Evolutionary conservation across 2,329 filamentous ascomycete species (phyloP).

Genomic region (Aspergillus eucalypticola): DNA sequence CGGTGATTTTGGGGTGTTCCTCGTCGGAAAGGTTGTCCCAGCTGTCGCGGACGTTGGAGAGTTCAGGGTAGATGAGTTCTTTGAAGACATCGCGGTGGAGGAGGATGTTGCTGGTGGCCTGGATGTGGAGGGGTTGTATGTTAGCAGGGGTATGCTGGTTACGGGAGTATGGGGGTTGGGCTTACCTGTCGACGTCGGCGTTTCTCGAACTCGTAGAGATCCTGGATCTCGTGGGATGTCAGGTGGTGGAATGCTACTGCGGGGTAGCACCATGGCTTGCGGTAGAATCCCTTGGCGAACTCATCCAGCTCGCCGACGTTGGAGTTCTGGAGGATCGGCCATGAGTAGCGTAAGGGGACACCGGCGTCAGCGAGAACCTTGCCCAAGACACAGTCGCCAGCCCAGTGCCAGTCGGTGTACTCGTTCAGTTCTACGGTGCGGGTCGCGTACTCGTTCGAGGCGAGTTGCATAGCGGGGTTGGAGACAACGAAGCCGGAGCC

Average conservation of each 20-base stretch:
- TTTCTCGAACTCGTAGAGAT: constrained; percentile 50
- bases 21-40: constrained; percentile 42
- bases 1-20: constrained; percentile 28
- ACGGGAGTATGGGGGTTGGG: background rate
- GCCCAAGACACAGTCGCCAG: constrained; percentile 54
- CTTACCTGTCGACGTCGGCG: constrained; percentile 62
- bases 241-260: constrained; percentile 54
- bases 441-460: constrained; percentile 45
- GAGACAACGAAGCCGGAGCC: constrained; percentile 57
- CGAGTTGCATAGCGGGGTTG: constrained; percentile 49
- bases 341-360: constrained; percentile 48
- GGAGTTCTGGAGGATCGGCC: constrained; percentile 50
- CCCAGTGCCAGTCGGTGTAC: constrained; percentile 50
- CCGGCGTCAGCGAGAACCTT: constrained; percentile 50
- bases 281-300: constrained; percentile 42
- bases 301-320: constrained; percentile 48
- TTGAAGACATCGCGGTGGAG: constrained; percentile 42
- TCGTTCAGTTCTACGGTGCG: constrained; percentile 47
- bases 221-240: constrained; percentile 42
- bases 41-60: constrained; percentile 28
- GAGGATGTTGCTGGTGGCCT: constrained; percentile 24
- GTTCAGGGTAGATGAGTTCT: constrained; percentile 38
- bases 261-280: constrained; percentile 53
- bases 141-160: background rate
- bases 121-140: background rate